Evolutionary conservation across 257 asterid species (phyloP).

Genomic region (Voacanga thouarsii): DNA sequence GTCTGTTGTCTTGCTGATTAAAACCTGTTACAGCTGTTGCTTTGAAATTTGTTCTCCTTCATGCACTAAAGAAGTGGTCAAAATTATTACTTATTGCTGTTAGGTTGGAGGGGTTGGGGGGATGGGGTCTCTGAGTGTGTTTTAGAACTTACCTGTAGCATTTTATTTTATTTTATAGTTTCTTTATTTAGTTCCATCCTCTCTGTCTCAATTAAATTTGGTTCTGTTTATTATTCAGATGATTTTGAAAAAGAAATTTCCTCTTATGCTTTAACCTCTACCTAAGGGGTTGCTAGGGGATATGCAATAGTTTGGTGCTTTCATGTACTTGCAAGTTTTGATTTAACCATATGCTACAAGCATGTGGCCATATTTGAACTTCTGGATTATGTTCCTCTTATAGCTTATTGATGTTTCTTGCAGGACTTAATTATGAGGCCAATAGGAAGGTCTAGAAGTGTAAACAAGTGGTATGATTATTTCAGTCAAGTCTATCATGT

Average conservation of each 20-base stretch:
- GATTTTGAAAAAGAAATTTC: no score
- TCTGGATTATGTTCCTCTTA: background rate
- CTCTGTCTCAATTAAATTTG: no score
- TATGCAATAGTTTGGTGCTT: no score
- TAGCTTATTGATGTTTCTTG: slow-evolving; percentile 18
- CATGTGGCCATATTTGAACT: no score
- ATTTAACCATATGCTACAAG: background rate
- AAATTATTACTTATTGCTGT: background rate
- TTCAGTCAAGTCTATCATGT: slow-evolving; percentile 49
- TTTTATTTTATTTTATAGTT: slow-evolving; percentile 19
- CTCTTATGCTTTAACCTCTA: background rate
- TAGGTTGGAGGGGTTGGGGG: background rate
- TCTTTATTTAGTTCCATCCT: no score
- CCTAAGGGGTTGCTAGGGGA: no score
- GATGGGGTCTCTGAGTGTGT: background rate
- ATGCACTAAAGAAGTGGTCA: background rate
- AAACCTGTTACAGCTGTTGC: slow-evolving; percentile 8
- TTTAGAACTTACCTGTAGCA: background rate
- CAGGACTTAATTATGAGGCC: slow-evolving; percentile 48
- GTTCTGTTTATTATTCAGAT: no score
- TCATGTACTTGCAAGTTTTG: no score
- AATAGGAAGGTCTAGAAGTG: slow-evolving; percentile 54
- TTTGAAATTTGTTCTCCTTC: background rate
- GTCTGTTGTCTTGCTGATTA: slow-evolving; percentile 11
- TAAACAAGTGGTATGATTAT: slow-evolving; percentile 46